Evolutionary conservation across 2,329 filamentous ascomycete species (phyloP).

Genomic region (Fusarium vanettenii): DNA sequence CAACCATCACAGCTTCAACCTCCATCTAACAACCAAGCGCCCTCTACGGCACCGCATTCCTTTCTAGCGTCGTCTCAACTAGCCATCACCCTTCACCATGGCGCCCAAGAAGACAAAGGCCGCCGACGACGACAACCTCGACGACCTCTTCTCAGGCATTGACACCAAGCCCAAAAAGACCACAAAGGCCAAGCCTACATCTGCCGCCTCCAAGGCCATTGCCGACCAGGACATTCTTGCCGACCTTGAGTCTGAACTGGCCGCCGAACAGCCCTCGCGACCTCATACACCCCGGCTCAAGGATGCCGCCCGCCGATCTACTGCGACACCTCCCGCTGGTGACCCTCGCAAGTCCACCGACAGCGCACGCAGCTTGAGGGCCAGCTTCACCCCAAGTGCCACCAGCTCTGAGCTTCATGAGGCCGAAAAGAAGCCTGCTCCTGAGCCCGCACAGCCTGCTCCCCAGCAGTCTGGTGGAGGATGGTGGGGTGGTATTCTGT

Average conservation of each 20-base stretch:
- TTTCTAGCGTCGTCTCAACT: neutral
- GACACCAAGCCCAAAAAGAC: slow-evolving; percentile 63
- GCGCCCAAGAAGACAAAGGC: slow-evolving; percentile 70
- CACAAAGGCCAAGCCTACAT: slow-evolving; percentile 59
- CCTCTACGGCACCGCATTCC: neutral
- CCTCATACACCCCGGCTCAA: slow-evolving; percentile 85
- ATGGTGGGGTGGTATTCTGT: slow-evolving; percentile 90
- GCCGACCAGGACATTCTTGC: slow-evolving; percentile 82
- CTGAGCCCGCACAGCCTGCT: slow-evolving; percentile 55
- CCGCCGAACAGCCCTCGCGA: slow-evolving; percentile 76
- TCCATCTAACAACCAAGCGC: neutral
- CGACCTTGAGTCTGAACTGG: slow-evolving; percentile 81
- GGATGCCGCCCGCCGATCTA: slow-evolving; percentile 59
- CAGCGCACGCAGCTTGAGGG: slow-evolving; percentile 76
- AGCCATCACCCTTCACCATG: slow-evolving; percentile 56
- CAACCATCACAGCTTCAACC: slow-evolving; percentile 18
- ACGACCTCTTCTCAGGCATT: slow-evolving; percentile 74
- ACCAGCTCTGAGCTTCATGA: slow-evolving; percentile 72
- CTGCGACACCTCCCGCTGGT: slow-evolving; percentile 64
- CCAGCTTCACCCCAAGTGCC: slow-evolving; percentile 76
- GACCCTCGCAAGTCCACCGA: slow-evolving; percentile 83
- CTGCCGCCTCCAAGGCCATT: slow-evolving; percentile 61
- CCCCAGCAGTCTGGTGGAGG: slow-evolving; percentile 68
- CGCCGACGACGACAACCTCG: slow-evolving; percentile 70
- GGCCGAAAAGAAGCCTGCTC: slow-evolving; percentile 62